Evolutionary conservation across 2,329 filamentous ascomycete genomes (phyloP), one percentile per base, ranked within the genome.

Genomic region (Cadophora luteo-olivacea): DNA sequence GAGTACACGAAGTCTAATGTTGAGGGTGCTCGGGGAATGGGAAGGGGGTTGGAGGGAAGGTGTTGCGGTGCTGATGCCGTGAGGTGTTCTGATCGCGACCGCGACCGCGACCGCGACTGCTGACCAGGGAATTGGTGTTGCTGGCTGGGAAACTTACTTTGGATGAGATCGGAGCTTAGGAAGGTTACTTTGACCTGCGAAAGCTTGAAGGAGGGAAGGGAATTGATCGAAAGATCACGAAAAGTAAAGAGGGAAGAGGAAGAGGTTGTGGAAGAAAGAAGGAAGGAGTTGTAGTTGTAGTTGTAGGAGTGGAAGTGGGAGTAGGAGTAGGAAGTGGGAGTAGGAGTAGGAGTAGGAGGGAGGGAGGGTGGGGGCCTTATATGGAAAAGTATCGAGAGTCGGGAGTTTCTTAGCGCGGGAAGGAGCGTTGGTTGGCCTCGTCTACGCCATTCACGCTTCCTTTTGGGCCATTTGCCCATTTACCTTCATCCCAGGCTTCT

Each of bases 391-490:
- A 38, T n/a, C 7, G 19, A n/a, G 11, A 24, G n/a, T n/a, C n/a
- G n/a, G 32, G n/a, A 58, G 0, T 16, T 38, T 32, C 55, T 58
- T 58, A 58, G 55, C 55, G 55, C 33, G 33, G 33, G 55, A 14
- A 14, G 32, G 19, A 49, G 33, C 19, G n/a, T 22, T 36, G 32
- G 32, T 32, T 33, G 1, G 33, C 55, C 55, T 58, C 55, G 9
- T 58, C 32, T 19, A 9, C 32, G 19, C 33, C 33, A 41, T 38
- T 57, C 54, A 57, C 16, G 6, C 14, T 48, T 14, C 32, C 54
- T 36, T 11, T 57, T 9, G 1, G 16, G 52, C 36, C 36, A 48
- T 19, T 48, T 19, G 16, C 41, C 14, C n/a, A 48, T 19, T 48
- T 19, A 6, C 41, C 14, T n/a, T n/a, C 41, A 48, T 48, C 16